phyloP scores from a whole-genome alignment of 805 yeast species.

The Wickerhamomyces canadensis region DNA sequence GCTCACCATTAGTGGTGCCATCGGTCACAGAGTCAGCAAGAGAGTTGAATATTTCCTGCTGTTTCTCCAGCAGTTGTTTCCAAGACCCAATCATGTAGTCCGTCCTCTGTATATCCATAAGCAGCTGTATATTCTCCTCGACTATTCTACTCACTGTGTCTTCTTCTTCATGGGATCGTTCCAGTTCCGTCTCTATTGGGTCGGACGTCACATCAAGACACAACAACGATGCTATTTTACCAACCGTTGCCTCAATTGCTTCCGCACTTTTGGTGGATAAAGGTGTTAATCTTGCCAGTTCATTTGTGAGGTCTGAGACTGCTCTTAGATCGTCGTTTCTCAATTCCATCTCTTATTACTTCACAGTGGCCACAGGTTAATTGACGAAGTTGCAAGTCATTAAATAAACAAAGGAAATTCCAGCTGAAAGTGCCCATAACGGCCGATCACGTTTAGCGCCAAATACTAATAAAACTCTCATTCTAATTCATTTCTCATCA shows the following conservation, averaged over 20 bases:
- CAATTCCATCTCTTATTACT: neutral
- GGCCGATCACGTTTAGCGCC: too few relatives aligned
- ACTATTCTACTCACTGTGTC: neutral
- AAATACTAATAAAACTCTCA: too few relatives aligned
- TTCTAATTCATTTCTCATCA: too few relatives aligned
- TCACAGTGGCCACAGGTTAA: neutral
- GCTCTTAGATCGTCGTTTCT: neutral
- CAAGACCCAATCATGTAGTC: neutral
- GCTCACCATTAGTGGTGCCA: too few relatives aligned
- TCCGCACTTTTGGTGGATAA: neutral
- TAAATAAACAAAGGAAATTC: too few relatives aligned
- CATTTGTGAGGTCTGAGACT: neutral
- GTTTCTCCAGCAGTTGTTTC: neutral
- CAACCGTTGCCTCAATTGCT: neutral
- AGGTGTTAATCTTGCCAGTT: neutral
- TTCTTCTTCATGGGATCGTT: neutral
- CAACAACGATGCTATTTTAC: neutral
- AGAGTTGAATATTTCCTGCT: neutral
- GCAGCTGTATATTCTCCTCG: neutral
- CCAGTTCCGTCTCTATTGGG: neutral
- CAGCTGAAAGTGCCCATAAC: too few relatives aligned
- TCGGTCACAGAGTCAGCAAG: neutral
- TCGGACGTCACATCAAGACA: neutral
- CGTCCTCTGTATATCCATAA: constrained; percentile 1
- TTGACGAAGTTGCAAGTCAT: too few relatives aligned